A percentile compares a stretch with the other conserved stretches of the same genome.
phyloP scores from a whole-genome alignment of 768 basidiomycete species.

The Lactarius hatsudake region DNA sequence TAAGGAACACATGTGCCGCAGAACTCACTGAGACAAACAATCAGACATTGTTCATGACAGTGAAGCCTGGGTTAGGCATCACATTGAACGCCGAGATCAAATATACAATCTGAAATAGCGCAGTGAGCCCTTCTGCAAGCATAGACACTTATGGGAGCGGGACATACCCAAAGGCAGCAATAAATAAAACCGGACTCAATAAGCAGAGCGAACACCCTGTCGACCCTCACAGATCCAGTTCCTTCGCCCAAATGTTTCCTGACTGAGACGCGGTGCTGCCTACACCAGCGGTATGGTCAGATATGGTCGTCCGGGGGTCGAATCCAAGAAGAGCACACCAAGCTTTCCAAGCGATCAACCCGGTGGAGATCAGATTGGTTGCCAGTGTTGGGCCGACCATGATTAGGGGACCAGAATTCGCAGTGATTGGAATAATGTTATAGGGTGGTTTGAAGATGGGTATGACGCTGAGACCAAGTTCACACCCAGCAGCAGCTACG shows the following conservation, averaged over 20 bases:
- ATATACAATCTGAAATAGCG: slow-evolving; percentile 4
- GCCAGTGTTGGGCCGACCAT: background rate
- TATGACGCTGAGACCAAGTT: background rate
- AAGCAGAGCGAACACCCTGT: slow-evolving; percentile 16
- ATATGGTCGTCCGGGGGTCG: background rate
- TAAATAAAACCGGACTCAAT: slow-evolving; percentile 20
- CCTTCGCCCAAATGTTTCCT: slow-evolving; percentile 1
- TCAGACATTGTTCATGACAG: slow-evolving; percentile 2
- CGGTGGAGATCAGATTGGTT: slow-evolving; percentile 3
- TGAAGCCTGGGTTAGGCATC: slow-evolving; percentile 5
- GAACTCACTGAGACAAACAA: slow-evolving; percentile 8
- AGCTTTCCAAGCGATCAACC: background rate
- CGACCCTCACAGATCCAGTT: slow-evolving; percentile 1
- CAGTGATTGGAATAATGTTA: too few relatives aligned
- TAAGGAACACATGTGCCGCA: background rate
- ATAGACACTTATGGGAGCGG: background rate
- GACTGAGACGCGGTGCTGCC: background rate
- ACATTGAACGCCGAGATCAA: slow-evolving; percentile 7
- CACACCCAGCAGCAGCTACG: too few relatives aligned
- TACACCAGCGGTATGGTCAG: background rate
- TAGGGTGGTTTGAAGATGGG: background rate
- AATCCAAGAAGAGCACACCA: background rate
- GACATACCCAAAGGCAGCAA: slow-evolving; percentile 17
- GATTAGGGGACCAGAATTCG: background rate
- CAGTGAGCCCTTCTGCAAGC: background rate